Percentiles rank a stretch among this genome's conserved stretches.
Evolutionary conservation across 2,329 filamentous ascomycete species (phyloP).

Genomic region (Xylaria sp.): DNA sequence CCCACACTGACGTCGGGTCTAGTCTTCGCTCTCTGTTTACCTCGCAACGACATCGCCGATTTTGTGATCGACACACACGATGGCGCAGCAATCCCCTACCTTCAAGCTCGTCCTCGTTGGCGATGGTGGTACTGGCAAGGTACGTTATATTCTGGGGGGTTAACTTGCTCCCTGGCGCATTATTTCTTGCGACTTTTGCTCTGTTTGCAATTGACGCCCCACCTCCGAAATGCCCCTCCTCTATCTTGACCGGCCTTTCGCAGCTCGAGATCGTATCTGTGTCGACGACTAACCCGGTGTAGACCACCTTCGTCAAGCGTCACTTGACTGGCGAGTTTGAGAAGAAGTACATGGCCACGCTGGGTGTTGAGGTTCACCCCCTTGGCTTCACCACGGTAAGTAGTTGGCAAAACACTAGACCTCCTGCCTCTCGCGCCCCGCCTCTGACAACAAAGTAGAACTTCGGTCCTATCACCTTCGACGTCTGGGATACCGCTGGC

Average conservation of each 20-base stretch:
- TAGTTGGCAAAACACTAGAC: constrained; percentile 48
- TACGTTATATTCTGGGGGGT: constrained; percentile 57
- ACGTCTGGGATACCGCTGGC: constrained; percentile 98
- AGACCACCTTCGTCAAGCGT: constrained; percentile 99
- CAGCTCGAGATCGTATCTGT: constrained; percentile 32
- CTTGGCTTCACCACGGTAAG: constrained; percentile 97
- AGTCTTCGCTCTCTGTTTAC: constrained; percentile 40
- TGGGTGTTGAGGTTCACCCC: constrained; percentile 99
- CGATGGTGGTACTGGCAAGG: constrained; percentile 99
- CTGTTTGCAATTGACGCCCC: constrained; percentile 35
- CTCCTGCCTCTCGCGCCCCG: constrained; percentile 40
- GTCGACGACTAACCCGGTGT: constrained; percentile 42
- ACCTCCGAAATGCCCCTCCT: constrained; percentile 43
- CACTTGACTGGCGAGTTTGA: constrained; percentile 99
- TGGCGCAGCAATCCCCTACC: constrained; percentile 76
- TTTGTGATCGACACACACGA: constrained; percentile 57
- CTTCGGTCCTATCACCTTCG: constrained; percentile 96
- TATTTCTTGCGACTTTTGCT: constrained; percentile 20
- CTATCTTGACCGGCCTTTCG: not conserved
- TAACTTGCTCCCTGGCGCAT: constrained; percentile 28
- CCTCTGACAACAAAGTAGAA: constrained; percentile 66
- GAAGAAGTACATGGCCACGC: constrained; percentile 99
- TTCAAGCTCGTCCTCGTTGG: constrained; percentile 99
- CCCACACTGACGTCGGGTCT: constrained; percentile 43
- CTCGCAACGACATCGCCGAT: constrained; percentile 26